phyloP scores from a whole-genome alignment of 1,139 yeast genomes.

The Yamadazyma dendronema region DNA sequence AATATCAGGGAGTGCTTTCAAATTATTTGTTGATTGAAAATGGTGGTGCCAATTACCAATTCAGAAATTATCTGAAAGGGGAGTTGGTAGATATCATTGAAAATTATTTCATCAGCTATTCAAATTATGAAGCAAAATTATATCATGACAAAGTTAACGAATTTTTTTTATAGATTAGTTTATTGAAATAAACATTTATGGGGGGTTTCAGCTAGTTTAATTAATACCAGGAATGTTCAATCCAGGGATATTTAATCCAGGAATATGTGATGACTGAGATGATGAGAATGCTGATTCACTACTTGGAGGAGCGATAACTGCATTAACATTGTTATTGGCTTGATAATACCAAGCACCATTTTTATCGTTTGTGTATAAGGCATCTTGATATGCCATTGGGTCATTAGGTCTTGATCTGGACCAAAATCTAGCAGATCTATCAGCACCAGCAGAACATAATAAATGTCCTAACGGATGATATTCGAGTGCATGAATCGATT shows the following conservation, averaged over 20 bases:
- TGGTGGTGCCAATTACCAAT: conserved; percentile 41
- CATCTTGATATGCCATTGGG: conserved; percentile 77
- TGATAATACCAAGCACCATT: conserved; percentile 73
- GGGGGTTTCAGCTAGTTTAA: neutral
- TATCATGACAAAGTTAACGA: conserved; percentile 34
- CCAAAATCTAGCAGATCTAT: conserved; percentile 94
- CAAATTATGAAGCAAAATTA: conserved; percentile 28
- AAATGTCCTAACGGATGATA: conserved; percentile 95
- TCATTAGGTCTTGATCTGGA: conserved; percentile 90
- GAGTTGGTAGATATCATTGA: conserved; percentile 16
- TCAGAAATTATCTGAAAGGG: conserved; percentile 16
- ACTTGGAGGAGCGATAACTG: conserved; percentile 42
- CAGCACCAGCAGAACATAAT: conserved; percentile 89
- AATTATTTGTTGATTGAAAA: conserved; percentile 45
- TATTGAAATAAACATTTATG: neutral
- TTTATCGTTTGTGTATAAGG: conserved; percentile 66
- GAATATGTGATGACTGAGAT: conserved; percentile 4
- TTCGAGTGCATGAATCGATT: conserved; percentile 84
- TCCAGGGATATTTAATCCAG: conserved; percentile 11
- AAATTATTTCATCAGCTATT: conserved; percentile 31
- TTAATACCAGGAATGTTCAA: conserved; percentile 6
- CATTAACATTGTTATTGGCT: conserved; percentile 64
- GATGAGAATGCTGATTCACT: conserved; percentile 7
- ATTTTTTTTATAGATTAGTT: conserved; percentile 18
- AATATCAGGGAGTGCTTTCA: conserved; percentile 24